phyloP scores from a whole-genome alignment of 164 flowering plant genomes.

The Stephania cephalantha region DNA sequence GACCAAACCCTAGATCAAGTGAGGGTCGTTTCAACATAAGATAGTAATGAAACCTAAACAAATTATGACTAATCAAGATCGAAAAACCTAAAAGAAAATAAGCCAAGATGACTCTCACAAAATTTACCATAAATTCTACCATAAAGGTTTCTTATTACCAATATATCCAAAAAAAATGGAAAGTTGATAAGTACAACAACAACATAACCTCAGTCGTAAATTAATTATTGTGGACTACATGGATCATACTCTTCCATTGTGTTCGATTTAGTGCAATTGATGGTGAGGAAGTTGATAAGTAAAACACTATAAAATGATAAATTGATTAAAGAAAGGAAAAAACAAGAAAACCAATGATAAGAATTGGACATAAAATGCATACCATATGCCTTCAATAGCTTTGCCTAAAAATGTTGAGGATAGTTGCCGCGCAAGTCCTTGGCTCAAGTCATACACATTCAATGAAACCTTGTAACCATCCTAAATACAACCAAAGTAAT shows the following conservation, averaged over 20 bases:
- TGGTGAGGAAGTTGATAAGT: not conserved
- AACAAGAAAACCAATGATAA: not conserved
- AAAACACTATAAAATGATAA: not conserved
- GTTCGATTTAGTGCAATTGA: too few species aligned
- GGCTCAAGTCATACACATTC: slow-evolving; percentile 86
- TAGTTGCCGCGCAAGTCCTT: slow-evolving; percentile 88
- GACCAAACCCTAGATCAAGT: too few species aligned
- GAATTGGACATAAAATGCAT: slow-evolving; percentile 12
- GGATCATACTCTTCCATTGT: too few species aligned
- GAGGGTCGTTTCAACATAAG: not conserved
- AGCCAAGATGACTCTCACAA: not conserved
- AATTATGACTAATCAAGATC: not conserved
- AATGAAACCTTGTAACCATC: slow-evolving; percentile 68
- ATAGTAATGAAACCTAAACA: not conserved
- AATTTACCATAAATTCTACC: not conserved
- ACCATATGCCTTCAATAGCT: slow-evolving; percentile 90
- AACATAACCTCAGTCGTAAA: too few species aligned
- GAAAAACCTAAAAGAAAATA: not conserved
- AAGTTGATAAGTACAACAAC: not conserved
- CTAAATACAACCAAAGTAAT: slow-evolving; percentile 25
- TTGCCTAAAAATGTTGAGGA: slow-evolving; percentile 79
- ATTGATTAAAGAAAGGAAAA: not conserved
- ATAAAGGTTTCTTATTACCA: not conserved
- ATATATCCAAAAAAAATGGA: not conserved
- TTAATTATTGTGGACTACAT: too few species aligned